Evolutionary conservation across 2,329 filamentous ascomycete species (phyloP).

Genomic region (Xylariaceae sp.): DNA sequence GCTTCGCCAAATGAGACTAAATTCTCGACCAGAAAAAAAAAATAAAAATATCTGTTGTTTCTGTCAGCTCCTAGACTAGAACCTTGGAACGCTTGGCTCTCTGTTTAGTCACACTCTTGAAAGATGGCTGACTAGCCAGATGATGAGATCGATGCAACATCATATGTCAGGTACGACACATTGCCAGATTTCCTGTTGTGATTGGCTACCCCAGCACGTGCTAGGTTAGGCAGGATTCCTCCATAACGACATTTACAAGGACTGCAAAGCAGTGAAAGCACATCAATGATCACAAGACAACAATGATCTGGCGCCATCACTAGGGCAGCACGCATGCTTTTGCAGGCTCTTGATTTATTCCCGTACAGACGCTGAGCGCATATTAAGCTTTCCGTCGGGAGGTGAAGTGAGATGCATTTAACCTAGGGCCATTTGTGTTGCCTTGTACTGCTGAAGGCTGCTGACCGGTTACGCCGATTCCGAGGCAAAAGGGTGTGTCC

Average conservation of each 20-base stretch:
- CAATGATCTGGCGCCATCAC: background rate
- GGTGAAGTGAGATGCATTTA: no score
- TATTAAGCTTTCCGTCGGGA: no score
- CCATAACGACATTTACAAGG: no score
- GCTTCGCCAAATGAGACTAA: background rate
- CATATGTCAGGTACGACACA: background rate
- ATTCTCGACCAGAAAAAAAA: no score
- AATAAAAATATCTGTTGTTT: no score
- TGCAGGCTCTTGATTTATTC: background rate
- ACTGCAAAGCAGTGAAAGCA: no score
- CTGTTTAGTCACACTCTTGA: background rate
- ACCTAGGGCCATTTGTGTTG: no score
- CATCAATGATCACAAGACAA: background rate
- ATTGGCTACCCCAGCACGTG: background rate
- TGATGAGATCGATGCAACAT: conserved; percentile 1
- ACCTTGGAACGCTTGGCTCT: background rate
- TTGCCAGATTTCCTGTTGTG: background rate
- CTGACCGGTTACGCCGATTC: no score
- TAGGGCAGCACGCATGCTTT: background rate
- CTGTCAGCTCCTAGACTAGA: background rate
- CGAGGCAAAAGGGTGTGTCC: no score
- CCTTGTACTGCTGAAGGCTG: no score
- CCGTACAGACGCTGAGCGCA: no score
- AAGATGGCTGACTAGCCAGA: background rate
- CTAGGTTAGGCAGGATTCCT: no score